Percentiles rank a stretch among this genome's conserved stretches.
Evolutionary conservation across 1,139 yeast species (phyloP).

Genomic region (Groenewaldozyma auringiensis): DNA sequence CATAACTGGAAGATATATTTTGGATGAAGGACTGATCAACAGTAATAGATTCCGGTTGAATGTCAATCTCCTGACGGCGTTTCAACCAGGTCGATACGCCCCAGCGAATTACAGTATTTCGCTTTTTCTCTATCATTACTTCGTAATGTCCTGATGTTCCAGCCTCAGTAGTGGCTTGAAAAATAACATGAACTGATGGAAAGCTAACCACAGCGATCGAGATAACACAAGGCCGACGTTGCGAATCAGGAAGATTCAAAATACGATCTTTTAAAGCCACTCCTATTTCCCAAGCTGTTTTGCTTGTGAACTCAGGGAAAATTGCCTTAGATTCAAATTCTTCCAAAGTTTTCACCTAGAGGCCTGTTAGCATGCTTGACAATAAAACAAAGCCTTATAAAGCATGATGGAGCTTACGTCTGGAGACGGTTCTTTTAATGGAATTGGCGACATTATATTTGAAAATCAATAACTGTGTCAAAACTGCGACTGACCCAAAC

Average conservation of each 20-base stretch:
- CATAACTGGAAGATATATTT: slow-evolving; percentile 15
- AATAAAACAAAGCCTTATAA: neutral
- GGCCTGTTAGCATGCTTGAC: neutral
- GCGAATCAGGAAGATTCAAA: neutral
- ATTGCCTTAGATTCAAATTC: neutral
- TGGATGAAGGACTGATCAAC: slow-evolving; percentile 36
- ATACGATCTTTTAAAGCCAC: neutral
- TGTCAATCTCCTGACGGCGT: slow-evolving; percentile 37
- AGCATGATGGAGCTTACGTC: neutral
- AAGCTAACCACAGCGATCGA: neutral
- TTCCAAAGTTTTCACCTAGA: neutral
- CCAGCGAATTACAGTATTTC: slow-evolving; percentile 44
- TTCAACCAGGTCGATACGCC: slow-evolving; percentile 48
- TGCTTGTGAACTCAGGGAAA: neutral
- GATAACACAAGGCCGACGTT: neutral
- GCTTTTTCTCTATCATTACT: slow-evolving; percentile 51
- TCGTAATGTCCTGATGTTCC: slow-evolving; percentile 49
- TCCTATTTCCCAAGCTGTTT: neutral
- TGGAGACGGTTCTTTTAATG: neutral
- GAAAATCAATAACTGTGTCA: too few species aligned
- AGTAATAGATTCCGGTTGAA: slow-evolving; percentile 23
- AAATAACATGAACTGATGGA: slow-evolving; percentile 17
- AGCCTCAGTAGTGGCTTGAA: slow-evolving; percentile 42
- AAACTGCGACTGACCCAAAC: too few species aligned
- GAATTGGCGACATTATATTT: too few species aligned